Conservation (phyloP, 495 filamentous ascomycete species). For the Podospora anserina region DNA sequence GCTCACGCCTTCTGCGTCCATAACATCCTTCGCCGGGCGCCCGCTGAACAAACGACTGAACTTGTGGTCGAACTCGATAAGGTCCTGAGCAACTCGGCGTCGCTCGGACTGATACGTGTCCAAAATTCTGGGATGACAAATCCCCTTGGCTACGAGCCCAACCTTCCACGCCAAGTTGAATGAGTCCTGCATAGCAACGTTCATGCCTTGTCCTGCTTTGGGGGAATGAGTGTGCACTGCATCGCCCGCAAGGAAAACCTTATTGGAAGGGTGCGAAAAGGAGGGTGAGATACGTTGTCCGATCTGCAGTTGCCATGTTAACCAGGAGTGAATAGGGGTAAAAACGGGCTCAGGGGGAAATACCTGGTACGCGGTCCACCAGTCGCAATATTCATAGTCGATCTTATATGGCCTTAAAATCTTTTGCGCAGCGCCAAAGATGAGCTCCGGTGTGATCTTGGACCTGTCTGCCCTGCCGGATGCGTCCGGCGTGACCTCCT, state of each 20-base stretch:
- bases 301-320: slow-evolving; percentile 50
- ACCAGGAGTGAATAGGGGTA: not conserved
- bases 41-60: slow-evolving; percentile 52
- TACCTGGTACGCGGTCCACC: slow-evolving; percentile 43
- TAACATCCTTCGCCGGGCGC: slow-evolving; percentile 42
- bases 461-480: slow-evolving; percentile 50
- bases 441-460: slow-evolving; percentile 58
- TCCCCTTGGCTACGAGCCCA: slow-evolving; percentile 56
- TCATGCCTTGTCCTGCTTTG: slow-evolving; percentile 77
- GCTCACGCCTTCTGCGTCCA: slow-evolving; percentile 43
- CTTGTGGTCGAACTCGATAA: slow-evolving; percentile 70
- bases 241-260: slow-evolving; percentile 65
- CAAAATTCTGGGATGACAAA: slow-evolving; percentile 55
- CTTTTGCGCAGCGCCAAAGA: slow-evolving; percentile 57
- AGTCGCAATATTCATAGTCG: slow-evolving; percentile 59
- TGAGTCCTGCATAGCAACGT: slow-evolving; percentile 63
- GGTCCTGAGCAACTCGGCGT: slow-evolving; percentile 63
- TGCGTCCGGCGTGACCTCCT: slow-evolving; percentile 44
- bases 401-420: slow-evolving; percentile 63
- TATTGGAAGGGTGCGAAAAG: slow-evolving; percentile 52
- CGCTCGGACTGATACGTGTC: slow-evolving; percentile 70
- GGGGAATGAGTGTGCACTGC: slow-evolving; percentile 65
- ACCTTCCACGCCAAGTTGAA: slow-evolving; percentile 79
- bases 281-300: slow-evolving; percentile 68
- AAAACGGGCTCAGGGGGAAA: slow-evolving; percentile 18